These are phyloP conservation scores for Drechslerella stenobrocha DNA, from an alignment of 2,329 filamentous ascomycete species.

Conservation along the genomic window DNA sequence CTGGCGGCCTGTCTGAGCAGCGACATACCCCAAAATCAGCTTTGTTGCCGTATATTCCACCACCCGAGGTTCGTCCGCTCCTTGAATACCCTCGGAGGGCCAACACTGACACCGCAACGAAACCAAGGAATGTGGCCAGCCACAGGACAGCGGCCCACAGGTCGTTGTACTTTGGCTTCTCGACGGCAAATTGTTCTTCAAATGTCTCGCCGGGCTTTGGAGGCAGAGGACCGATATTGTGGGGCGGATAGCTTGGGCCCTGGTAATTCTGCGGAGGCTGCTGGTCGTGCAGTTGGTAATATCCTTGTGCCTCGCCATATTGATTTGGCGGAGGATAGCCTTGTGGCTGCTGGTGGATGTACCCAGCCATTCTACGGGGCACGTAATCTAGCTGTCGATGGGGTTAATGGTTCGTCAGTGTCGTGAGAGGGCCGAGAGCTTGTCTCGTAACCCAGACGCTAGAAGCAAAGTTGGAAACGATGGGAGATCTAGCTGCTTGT, in stretches of 20 bases:
- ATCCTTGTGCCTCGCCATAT: conserved; percentile 53
- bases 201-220: conserved; percentile 60
- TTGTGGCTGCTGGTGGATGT: conserved; percentile 53
- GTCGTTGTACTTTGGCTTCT: conserved; percentile 86
- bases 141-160: conserved; percentile 83
- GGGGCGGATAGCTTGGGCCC: conserved; percentile 54
- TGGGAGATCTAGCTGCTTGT: conserved; percentile 50
- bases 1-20: no score
- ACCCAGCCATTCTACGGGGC: conserved; percentile 56
- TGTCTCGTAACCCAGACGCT: no score
- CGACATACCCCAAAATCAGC: conserved; percentile 34
- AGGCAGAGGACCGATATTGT: conserved; percentile 20
- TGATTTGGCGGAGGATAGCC: conserved; percentile 18
- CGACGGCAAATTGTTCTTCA: conserved; percentile 78
- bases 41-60: conserved; percentile 28
- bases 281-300: conserved; percentile 54
- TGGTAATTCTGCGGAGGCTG: neutral
- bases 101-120: conserved; percentile 73
- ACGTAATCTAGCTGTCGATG: neutral
- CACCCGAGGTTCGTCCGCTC: conserved; percentile 22
- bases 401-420: neutral
- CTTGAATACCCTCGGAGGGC: conserved; percentile 72
- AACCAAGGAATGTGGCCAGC: conserved; percentile 71
- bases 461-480: no score
- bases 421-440: neutral